A percentile compares a stretch with the other conserved stretches of the same genome.
Conservation (phyloP, 1,139 yeast species). For the Nakaseomyces bracarensis region DNA sequence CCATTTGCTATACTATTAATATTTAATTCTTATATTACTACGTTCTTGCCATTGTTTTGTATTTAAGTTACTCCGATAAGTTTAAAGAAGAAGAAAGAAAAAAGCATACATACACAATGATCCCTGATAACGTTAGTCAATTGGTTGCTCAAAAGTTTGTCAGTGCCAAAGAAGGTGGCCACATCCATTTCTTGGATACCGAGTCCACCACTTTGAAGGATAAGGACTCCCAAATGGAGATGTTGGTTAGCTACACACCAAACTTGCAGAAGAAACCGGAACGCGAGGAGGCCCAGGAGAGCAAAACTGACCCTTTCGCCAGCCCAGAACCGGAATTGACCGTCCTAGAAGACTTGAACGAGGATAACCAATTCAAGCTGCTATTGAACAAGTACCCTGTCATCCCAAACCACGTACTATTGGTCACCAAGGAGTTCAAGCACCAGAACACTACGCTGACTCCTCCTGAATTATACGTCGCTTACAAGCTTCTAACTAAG, state of each 20-base stretch:
- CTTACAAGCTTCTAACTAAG: constrained; percentile 44
- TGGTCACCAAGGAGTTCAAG: constrained; percentile 65
- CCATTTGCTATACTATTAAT: no score
- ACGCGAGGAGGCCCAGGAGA: constrained; percentile 18
- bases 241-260: constrained; percentile 39
- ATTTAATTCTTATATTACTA: no score
- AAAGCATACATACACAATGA: no score
- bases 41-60: no score
- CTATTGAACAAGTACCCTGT: constrained; percentile 84
- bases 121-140: constrained; percentile 31
- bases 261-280: constrained; percentile 55
- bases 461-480: constrained; percentile 55
- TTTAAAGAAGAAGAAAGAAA: neutral
- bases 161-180: constrained; percentile 31
- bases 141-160: constrained; percentile 31
- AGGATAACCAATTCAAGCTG: constrained; percentile 47
- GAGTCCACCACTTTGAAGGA: constrained; percentile 27
- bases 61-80: no score
- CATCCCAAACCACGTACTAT: constrained; percentile 64
- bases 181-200: constrained; percentile 34
- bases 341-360: constrained; percentile 43
- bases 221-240: constrained; percentile 32
- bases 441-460: constrained; percentile 66
- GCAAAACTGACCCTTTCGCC: constrained; percentile 56
- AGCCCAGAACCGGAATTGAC: constrained; percentile 73